Evolutionary conservation across 2,329 filamentous ascomycete species (phyloP), one percentile per base, ranked within the genome.

Genomic region (Fusarium globosum): DNA sequence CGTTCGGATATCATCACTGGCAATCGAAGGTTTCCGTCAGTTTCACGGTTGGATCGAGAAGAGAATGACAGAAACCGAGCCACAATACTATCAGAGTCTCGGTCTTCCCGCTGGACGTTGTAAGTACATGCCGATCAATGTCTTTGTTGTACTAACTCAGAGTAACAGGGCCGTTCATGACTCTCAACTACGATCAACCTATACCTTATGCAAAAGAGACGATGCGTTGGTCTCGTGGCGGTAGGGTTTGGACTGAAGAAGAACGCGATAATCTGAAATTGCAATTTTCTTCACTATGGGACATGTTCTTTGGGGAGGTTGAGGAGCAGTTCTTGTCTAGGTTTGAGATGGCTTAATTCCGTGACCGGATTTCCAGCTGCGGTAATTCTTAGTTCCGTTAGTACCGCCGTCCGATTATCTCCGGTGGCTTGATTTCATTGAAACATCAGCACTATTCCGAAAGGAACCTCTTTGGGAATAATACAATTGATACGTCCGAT

Each of bases 341-440:
- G 30, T n/a, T 61, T n/a, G 30, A 58, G 20, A 41, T 41, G 51
- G 4, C 51, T 55, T 55, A 41, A 55, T 28, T 55, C 51, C 51
- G 23, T 10, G 14, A 6, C 7, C 10, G 7, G 5, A 28, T 5
- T 48, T 48, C 41, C 11, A 28, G 7, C 28, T 28, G 3, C 5
- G 42, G 55, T n/a, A n/a, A 16, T 48, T 21, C 30, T 58, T 58
- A 35, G 14, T 6, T 11, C 41, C 41, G 23, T 7, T 9, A 28
- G 13, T 10, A 4, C 23, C 35, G 14, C 10, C 11, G 51, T 13
- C 20, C 51, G 23, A 18, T 9, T 55, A 55, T 28, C 51, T 55
- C 51, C 35, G 35, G 20, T 3, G 18, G n/a, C n/a, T 10, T 23
- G 30, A 13, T 33, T 13, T 13, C 11, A 9, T 33, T 33, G 11